Conservation (phyloP, 208 protist species). For the Trypanosoma grayi region DNA sequence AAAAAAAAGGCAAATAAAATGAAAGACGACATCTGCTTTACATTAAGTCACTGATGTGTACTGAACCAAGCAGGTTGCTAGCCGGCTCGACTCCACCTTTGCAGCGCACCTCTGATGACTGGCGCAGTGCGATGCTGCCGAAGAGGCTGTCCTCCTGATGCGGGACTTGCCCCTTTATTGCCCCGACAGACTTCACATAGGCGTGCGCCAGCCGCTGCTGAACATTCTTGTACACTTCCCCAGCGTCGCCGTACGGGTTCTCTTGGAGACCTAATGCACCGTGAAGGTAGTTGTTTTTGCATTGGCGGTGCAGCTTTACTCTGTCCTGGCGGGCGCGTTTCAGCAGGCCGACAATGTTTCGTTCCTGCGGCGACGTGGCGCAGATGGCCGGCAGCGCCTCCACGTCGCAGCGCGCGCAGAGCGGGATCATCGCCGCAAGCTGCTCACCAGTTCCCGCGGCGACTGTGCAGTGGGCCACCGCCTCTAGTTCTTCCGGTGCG, state of each 20-base stretch:
- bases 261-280: slow-evolving; percentile 42
- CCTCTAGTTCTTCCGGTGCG: slow-evolving; percentile 4
- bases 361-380: neutral
- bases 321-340: neutral
- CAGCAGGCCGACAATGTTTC: slow-evolving; percentile 1
- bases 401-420: neutral
- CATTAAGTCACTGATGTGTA: slow-evolving; percentile 3
- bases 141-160: slow-evolving; percentile 26
- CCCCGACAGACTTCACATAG: neutral
- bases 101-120: slow-evolving; percentile 9
- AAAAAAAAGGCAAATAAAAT: neutral
- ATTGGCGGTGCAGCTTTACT: slow-evolving; percentile 23
- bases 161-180: slow-evolving; percentile 3
- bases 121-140: slow-evolving; percentile 12
- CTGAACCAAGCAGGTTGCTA: slow-evolving; percentile 27
- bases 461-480: neutral
- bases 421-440: neutral
- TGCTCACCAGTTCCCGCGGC: neutral
- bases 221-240: slow-evolving; percentile 31
- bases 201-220: slow-evolving; percentile 1
- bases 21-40: slow-evolving; percentile 1
- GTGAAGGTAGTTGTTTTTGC: slow-evolving; percentile 26
- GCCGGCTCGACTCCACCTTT: slow-evolving; percentile 15
- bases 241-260: slow-evolving; percentile 33
- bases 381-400: neutral